phyloP scores from a whole-genome alignment of 1,139 yeast species.

The Geotrichum australiense region DNA sequence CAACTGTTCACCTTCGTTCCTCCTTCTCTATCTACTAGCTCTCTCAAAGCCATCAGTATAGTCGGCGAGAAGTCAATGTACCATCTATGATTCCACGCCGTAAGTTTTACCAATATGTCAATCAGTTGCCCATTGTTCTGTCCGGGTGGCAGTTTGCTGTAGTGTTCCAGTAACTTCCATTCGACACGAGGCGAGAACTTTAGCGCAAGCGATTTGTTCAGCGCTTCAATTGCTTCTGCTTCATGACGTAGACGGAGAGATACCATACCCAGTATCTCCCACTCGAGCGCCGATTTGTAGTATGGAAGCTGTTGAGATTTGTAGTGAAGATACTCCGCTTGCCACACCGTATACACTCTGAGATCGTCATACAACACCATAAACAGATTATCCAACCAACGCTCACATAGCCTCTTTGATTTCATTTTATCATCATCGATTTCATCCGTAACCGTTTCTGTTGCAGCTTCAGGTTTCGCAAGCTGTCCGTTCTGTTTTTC shows the following conservation, averaged over 20 bases:
- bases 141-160: slow-evolving; percentile 29
- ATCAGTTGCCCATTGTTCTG: slow-evolving; percentile 30
- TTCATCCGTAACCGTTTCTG: slow-evolving; percentile 8
- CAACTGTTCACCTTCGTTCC: slow-evolving; percentile 67
- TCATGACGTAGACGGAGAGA: slow-evolving; percentile 73
- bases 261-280: slow-evolving; percentile 86
- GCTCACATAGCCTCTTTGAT: slow-evolving; percentile 79
- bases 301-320: slow-evolving; percentile 67
- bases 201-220: slow-evolving; percentile 64
- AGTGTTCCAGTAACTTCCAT: slow-evolving; percentile 63
- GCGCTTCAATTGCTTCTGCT: slow-evolving; percentile 76
- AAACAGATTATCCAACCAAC: slow-evolving; percentile 89
- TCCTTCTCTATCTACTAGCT: slow-evolving; percentile 69
- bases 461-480: slow-evolving; percentile 19
- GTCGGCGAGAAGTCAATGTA: slow-evolving; percentile 80
- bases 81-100: slow-evolving; percentile 98
- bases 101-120: slow-evolving; percentile 64
- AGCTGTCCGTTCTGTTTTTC: slow-evolving; percentile 23
- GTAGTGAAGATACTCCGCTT: slow-evolving; percentile 80
- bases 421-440: slow-evolving; percentile 35
- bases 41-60: slow-evolving; percentile 48
- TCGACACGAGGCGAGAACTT: slow-evolving; percentile 79
- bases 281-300: slow-evolving; percentile 77
- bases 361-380: slow-evolving; percentile 84
- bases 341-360: slow-evolving; percentile 83